phyloP scores from a whole-genome alignment of 1,284 basidiomycete genomes.

The Ceratobasidium sp. region DNA sequence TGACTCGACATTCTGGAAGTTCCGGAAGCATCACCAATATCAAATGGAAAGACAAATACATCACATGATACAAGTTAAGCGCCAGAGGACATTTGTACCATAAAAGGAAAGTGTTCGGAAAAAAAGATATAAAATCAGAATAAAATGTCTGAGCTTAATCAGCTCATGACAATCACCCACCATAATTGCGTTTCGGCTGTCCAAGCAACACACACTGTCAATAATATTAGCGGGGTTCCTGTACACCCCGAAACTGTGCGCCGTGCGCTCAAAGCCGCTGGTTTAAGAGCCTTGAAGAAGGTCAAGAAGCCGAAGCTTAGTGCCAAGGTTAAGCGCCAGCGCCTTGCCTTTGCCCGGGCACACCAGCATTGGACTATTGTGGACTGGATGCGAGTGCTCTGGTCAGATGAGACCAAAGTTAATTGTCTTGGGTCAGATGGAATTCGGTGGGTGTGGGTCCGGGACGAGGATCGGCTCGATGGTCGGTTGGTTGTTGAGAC shows the following conservation, averaged over 20 bases:
- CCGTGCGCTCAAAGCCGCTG: neutral
- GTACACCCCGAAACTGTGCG: slow-evolving; percentile 8
- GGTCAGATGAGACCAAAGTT: slow-evolving; percentile 33
- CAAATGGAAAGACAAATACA: too few relatives aligned
- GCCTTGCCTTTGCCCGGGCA: slow-evolving; percentile 11
- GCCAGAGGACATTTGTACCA: too few relatives aligned
- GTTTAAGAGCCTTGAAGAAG: slow-evolving; percentile 17
- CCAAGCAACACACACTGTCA: too few relatives aligned
- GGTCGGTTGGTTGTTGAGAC: neutral
- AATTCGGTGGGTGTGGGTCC: slow-evolving; percentile 1
- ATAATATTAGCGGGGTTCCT: too few relatives aligned
- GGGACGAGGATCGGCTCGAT: neutral
- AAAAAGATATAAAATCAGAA: too few relatives aligned
- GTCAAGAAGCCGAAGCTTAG: slow-evolving; percentile 21
- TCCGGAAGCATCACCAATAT: too few relatives aligned
- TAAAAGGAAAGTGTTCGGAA: too few relatives aligned
- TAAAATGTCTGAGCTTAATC: too few relatives aligned
- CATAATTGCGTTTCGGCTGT: too few relatives aligned
- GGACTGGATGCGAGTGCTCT: slow-evolving; percentile 18
- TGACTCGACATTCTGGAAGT: too few relatives aligned
- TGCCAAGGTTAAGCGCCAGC: neutral
- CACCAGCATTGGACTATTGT: slow-evolving; percentile 16
- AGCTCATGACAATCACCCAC: too few relatives aligned
- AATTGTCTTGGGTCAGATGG: slow-evolving; percentile 18
- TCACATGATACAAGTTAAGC: too few relatives aligned